Percentiles rank a stretch among this genome's conserved stretches.
These are phyloP conservation scores for Rhodomyrtus tomentosa DNA, from an alignment of 345 rosid species.

Conservation along the genomic window DNA sequence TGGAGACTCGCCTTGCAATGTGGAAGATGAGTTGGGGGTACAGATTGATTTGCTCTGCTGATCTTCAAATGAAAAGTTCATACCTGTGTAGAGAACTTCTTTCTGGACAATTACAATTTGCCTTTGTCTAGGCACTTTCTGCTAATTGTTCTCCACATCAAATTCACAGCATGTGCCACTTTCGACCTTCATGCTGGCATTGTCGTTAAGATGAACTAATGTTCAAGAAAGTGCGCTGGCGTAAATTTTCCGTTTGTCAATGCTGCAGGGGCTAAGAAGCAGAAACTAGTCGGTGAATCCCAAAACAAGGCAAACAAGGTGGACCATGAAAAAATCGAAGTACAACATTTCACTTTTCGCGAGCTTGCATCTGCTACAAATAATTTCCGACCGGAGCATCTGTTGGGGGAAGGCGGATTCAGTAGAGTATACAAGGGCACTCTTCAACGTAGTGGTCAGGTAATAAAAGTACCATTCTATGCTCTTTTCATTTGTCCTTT, in stretches of 20 bases:
- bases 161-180: neutral
- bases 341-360: slow-evolving; percentile 34
- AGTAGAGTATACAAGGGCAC: slow-evolving; percentile 74
- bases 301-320: neutral
- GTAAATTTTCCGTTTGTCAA: neutral
- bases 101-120: neutral
- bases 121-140: neutral
- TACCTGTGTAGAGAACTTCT: neutral
- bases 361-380: slow-evolving; percentile 70
- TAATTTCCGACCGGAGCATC: slow-evolving; percentile 63
- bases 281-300: slow-evolving; percentile 3
- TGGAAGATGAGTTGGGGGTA: neutral
- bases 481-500: neutral
- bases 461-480: neutral
- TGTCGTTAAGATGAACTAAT: neutral
- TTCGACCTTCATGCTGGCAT: neutral
- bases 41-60: neutral
- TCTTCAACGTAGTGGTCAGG: slow-evolving; percentile 51
- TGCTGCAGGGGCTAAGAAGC: slow-evolving; percentile 11
- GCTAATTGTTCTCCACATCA: neutral
- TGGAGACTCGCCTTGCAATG: neutral
- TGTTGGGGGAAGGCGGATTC: slow-evolving; percentile 71
- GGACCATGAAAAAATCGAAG: slow-evolving; percentile 5
- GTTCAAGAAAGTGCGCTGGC: neutral
- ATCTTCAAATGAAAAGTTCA: neutral